Percentiles rank a stretch among this genome's conserved stretches.
Evolutionary conservation across 108 stramenopile species (phyloP).

Genomic region (Bacterosira constricta): DNA sequence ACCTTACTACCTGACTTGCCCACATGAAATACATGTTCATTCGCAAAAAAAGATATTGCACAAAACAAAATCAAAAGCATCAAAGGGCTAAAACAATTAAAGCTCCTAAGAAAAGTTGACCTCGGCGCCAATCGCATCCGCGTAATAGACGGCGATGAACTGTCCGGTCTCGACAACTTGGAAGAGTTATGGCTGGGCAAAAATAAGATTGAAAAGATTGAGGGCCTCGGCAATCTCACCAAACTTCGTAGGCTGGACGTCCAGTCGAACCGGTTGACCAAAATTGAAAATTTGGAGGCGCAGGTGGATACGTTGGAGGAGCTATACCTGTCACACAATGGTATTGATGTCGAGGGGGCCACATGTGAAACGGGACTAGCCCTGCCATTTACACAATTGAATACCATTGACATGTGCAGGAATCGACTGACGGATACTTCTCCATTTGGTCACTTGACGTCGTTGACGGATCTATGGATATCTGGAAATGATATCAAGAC

Average conservation of each 20-base stretch:
- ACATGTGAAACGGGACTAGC: slow-evolving; percentile 60
- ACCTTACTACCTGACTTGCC: no score
- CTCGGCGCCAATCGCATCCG: slow-evolving; percentile 96
- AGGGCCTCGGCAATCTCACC: slow-evolving; percentile 75
- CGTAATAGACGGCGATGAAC: slow-evolving; percentile 67
- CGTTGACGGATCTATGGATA: slow-evolving; percentile 94
- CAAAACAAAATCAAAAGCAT: slow-evolving; percentile 97
- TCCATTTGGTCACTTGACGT: slow-evolving; percentile 72
- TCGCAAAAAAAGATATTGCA: slow-evolving; percentile 70
- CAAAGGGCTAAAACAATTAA: slow-evolving; percentile 74
- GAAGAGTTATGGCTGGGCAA: slow-evolving; percentile 92
- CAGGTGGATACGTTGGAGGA: slow-evolving; percentile 87
- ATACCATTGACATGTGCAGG: slow-evolving; percentile 78
- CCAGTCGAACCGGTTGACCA: slow-evolving; percentile 91
- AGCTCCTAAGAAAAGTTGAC: slow-evolving; percentile 84
- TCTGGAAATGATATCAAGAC: slow-evolving; percentile 91
- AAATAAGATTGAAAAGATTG: slow-evolving; percentile 88
- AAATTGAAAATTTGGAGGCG: slow-evolving; percentile 68
- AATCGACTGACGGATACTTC: slow-evolving; percentile 76
- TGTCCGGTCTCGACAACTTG: slow-evolving; percentile 72
- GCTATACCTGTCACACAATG: slow-evolving; percentile 96
- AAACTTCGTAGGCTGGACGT: slow-evolving; percentile 85
- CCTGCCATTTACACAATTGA: slow-evolving; percentile 57
- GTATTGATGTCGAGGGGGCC: slow-evolving; percentile 80
- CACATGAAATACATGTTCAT: neutral